Evolutionary conservation across 495 filamentous ascomycete genomes (phyloP).

Genomic region (Xylaria cubensis): DNA sequence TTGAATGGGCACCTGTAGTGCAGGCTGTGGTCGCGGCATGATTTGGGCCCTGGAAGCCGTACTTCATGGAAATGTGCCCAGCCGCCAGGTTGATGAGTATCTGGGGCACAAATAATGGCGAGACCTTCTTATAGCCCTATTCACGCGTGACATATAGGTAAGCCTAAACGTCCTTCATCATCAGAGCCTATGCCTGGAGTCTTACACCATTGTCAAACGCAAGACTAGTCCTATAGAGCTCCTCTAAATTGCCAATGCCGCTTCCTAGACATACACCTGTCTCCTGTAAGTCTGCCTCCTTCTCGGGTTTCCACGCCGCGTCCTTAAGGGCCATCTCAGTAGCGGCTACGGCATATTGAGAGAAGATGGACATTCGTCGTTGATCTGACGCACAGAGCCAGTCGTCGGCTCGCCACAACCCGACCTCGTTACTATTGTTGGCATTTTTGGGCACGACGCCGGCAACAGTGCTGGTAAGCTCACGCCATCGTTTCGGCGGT

Average conservation of each 20-base stretch:
- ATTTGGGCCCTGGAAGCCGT: constrained; percentile 90
- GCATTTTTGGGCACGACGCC: constrained; percentile 70
- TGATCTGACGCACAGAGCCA: constrained; percentile 76
- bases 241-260: constrained; percentile 92
- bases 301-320: constrained; percentile 76
- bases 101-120: constrained; percentile 89
- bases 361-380: constrained; percentile 87
- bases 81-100: constrained; percentile 94
- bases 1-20: constrained; percentile 91
- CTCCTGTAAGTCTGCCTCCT: constrained; percentile 66
- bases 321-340: constrained; percentile 86
- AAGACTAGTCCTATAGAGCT: constrained; percentile 82
- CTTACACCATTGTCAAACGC: constrained; percentile 76
- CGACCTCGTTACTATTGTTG: constrained; percentile 8
- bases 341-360: constrained; percentile 89
- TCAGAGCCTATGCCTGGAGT: constrained; percentile 11
- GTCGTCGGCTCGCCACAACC: constrained; percentile 74
- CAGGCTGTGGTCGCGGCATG: constrained; percentile 93
- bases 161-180: constrained; percentile 19
- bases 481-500: constrained; percentile 59
- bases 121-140: constrained; percentile 89
- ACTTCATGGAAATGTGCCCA: constrained; percentile 91
- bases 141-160: background rate
- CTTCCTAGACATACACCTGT: constrained; percentile 95
- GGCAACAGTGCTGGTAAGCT: constrained; percentile 83